Evolutionary conservation across 73 alveolate genomes (phyloP).

Genomic region (Paramecium bursaria): DNA sequence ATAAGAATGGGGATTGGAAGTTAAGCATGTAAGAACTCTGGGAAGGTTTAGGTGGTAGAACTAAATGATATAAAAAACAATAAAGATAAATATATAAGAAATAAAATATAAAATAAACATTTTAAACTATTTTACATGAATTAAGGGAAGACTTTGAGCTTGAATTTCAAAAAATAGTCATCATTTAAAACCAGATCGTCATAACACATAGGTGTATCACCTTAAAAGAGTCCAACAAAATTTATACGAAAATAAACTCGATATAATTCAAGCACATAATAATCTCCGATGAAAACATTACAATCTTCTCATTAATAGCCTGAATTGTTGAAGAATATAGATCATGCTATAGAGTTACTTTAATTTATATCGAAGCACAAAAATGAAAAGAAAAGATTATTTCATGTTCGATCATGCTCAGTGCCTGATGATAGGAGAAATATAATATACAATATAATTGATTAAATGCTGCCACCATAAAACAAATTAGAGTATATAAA

Average conservation of each 20-base stretch:
- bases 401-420: conserved; percentile 47
- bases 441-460: not conserved
- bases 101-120: no score
- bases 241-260: no score
- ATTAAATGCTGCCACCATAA: not conserved
- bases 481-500: not conserved
- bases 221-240: no score
- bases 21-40: conserved; percentile 49
- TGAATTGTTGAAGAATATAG: no score
- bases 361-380: not conserved
- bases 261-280: no score
- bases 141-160: no score
- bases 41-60: conserved; percentile 54
- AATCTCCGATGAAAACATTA: no score
- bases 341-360: not conserved
- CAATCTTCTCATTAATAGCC: no score
- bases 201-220: no score
- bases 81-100: conserved; percentile 32
- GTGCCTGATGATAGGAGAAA: conserved; percentile 9
- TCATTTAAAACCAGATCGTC: no score
- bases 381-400: conserved; percentile 2
- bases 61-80: not conserved
- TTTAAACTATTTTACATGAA: no score
- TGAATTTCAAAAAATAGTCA: no score
- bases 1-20: conserved; percentile 54